Evolutionary conservation across 2,329 filamentous ascomycete species (phyloP).

Genomic region (Apiospora pterosperma): DNA sequence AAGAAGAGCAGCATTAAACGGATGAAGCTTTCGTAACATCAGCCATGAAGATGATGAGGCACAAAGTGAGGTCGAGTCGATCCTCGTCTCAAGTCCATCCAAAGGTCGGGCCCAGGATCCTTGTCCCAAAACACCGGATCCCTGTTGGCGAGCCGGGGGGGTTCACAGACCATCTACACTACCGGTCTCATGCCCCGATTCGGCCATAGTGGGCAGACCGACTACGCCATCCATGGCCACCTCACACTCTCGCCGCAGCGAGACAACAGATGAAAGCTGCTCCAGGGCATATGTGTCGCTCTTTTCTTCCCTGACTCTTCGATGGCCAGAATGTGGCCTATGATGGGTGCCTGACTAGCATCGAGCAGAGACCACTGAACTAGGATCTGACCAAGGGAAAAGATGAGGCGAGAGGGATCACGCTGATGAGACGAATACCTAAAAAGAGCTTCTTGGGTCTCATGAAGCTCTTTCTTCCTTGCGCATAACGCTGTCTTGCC

Average conservation of each 20-base stretch:
- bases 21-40: constrained; percentile 32
- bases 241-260: neutral
- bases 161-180: constrained; percentile 26
- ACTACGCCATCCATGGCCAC: constrained; percentile 17
- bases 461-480: neutral
- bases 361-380: neutral
- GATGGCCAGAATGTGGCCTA: neutral
- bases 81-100: constrained; percentile 41
- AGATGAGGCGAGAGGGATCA: neutral
- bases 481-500: constrained; percentile 1
- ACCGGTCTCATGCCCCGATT: constrained; percentile 26
- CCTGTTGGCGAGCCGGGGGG: constrained; percentile 20
- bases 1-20: constrained; percentile 19
- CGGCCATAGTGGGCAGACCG: constrained; percentile 26
- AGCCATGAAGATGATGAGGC: constrained; percentile 30
- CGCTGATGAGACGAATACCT: neutral
- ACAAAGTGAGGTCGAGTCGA: constrained; percentile 30
- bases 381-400: neutral
- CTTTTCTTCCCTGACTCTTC: neutral
- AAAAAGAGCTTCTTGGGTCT: constrained; percentile 1
- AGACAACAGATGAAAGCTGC: constrained; percentile 11
- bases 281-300: neutral
- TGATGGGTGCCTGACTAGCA: neutral
- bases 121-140: constrained; percentile 28
- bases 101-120: constrained; percentile 27